Evolutionary conservation across 805 yeast species (phyloP).

Genomic region (Teunomyces panamensis): DNA sequence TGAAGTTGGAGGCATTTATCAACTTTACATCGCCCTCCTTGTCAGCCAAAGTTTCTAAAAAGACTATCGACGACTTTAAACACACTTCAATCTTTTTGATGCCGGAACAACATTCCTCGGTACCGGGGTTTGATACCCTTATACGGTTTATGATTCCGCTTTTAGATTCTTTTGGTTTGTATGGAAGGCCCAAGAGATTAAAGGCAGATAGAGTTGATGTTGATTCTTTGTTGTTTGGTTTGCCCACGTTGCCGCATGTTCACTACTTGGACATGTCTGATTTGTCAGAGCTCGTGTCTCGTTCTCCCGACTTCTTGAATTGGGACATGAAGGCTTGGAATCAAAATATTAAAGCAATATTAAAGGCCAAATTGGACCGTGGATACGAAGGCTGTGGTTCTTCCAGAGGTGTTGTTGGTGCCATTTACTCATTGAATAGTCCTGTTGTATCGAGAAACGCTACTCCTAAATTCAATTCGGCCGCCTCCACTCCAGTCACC

Average conservation of each 20-base stretch:
- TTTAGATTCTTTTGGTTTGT: constrained; percentile 42
- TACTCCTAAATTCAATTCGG: not conserved
- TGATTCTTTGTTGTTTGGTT: constrained; percentile 40
- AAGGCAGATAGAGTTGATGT: constrained; percentile 42
- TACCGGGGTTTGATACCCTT: constrained; percentile 49
- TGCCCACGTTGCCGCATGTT: constrained; percentile 44
- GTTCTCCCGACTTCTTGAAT: constrained; percentile 21
- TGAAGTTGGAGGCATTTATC: constrained; percentile 84
- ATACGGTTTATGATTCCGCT: constrained; percentile 42
- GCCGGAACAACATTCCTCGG: constrained; percentile 45
- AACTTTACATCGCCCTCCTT: constrained; percentile 46
- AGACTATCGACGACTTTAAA: constrained; percentile 31
- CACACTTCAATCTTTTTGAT: constrained; percentile 42
- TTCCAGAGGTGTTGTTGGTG: constrained; percentile 58
- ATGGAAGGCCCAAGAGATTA: constrained; percentile 44
- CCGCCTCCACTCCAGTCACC: not conserved
- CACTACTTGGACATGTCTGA: constrained; percentile 40
- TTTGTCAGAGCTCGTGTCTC: constrained; percentile 16
- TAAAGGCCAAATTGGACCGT: constrained; percentile 34
- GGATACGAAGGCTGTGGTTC: constrained; percentile 81
- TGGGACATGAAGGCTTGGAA: constrained; percentile 42
- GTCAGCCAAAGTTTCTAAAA: constrained; percentile 32
- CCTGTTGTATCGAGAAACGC: constrained; percentile 22
- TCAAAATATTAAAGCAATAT: constrained; percentile 24
- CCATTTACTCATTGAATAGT: constrained; percentile 50